These are phyloP conservation scores for Phytophthora niederhauseri DNA, from an alignment of 352 stramenopile genomes.

Conservation along the genomic window DNA sequence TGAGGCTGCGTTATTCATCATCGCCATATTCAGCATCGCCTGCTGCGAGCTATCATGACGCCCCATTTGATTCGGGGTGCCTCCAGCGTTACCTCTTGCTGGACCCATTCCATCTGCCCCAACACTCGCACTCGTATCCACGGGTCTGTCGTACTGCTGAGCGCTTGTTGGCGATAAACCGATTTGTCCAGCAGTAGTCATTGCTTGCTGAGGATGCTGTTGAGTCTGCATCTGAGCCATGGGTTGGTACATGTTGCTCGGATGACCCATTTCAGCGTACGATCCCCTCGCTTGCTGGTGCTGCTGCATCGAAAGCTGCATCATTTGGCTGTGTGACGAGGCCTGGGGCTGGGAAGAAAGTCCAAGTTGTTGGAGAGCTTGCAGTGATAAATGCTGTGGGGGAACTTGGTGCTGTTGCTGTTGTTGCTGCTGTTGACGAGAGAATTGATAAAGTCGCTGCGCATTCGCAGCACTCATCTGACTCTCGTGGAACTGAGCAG, in stretches of 20 bases:
- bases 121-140: conserved; percentile 28
- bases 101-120: conserved; percentile 13
- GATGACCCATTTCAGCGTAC: conserved; percentile 56
- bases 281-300: conserved; percentile 45
- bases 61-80: conserved; percentile 26
- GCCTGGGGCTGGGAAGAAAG: conserved; percentile 45
- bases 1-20: conserved; percentile 46
- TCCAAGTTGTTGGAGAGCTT: conserved; percentile 64
- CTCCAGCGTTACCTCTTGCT: conserved; percentile 19
- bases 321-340: conserved; percentile 54
- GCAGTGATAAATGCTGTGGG: conserved; percentile 53
- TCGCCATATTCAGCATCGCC: conserved; percentile 62
- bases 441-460: conserved; percentile 52
- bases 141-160: conserved; percentile 37
- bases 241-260: conserved; percentile 54
- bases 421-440: conserved; percentile 42
- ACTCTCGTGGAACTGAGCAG: conserved; percentile 52
- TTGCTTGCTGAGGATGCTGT: conserved; percentile 32
- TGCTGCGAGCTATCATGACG: conserved; percentile 53
- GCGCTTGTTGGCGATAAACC: conserved; percentile 27
- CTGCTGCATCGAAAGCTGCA: conserved; percentile 65
- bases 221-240: conserved; percentile 50
- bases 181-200: conserved; percentile 33
- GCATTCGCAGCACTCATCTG: conserved; percentile 53
- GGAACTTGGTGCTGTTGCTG: conserved; percentile 32